Evolutionary conservation across 164 flowering plant species (phyloP), one percentile per base, ranked within the genome.

Genomic region (Saururus chinensis): DNA sequence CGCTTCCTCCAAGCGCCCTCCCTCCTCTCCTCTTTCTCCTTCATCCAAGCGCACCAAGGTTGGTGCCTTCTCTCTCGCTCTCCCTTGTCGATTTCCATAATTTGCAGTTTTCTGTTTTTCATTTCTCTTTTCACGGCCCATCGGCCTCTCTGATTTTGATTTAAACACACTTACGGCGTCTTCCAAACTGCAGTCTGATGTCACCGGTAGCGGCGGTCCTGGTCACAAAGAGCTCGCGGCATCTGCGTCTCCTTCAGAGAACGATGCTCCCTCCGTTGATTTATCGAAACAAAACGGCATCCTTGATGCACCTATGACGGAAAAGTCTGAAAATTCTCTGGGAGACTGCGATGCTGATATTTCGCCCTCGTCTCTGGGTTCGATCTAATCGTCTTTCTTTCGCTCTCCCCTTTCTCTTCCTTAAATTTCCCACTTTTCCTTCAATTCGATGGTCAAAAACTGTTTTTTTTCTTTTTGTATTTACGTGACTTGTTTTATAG

Each of bases 11-110:
- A 86, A 87, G 57, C 87, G 86, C 3, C 59, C 79, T 22, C 73
- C 76, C 10, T 55, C 84, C 35, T 26, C 74, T 17, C 68, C 83
- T 12, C 52, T 81, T 41, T 9, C 56, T 57, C 53, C 37, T 30
- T 30, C 69, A 60, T 56, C 64, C 58, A 88, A 86, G 53, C 80
- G 89, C 49, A 70, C 88, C 45, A 89, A 85, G 88, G 96, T 89
- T 30, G 37, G 0, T 12, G n/a, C 30, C 48, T 19, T 48, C 19
- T 53, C 10, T 55, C 23, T 41, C 19, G 14, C 21, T 4, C 0
- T 37, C n/a, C 16, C 68, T 6, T 30, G 2, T 30, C 4, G 37
- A 30, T 30, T 30, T 30, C 37, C 37, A 30, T 30, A 6, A 30
- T 30, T 30, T 30, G 37, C 37, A 30, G 37, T 30, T 2, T 42